Percentiles rank a stretch among this genome's conserved stretches.
These are phyloP conservation scores for Aspergillus sclerotioniger DNA, from an alignment of 495 filamentous ascomycete species.

Conservation along the genomic window DNA sequence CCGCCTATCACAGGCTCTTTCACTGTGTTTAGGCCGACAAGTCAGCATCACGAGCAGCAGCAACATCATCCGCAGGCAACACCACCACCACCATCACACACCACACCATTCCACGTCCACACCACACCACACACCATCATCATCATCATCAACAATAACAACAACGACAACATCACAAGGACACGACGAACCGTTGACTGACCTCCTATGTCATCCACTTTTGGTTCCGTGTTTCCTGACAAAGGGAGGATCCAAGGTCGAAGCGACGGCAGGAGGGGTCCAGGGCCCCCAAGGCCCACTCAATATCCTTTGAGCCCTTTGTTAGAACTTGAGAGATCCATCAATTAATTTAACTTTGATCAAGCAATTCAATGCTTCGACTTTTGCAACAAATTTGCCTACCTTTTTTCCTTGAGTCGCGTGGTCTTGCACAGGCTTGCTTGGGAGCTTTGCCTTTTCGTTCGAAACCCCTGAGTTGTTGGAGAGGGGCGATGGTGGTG, in stretches of 20 bases:
- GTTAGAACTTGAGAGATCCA: background rate
- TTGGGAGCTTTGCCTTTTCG: background rate
- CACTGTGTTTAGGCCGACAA: background rate
- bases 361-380: background rate
- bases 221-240: conserved; percentile 15
- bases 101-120: too few relatives aligned
- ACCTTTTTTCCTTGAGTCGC: background rate
- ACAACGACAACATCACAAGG: background rate
- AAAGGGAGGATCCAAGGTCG: conserved; percentile 16
- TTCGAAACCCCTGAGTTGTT: background rate
- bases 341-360: conserved; percentile 1
- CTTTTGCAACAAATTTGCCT: background rate
- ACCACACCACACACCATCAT: background rate
- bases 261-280: conserved; percentile 8
- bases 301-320: conserved; percentile 12
- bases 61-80: background rate
- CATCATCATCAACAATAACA: background rate
- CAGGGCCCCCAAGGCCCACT: conserved; percentile 16
- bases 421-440: background rate
- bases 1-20: background rate
- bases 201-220: conserved; percentile 20
- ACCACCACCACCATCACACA: too few relatives aligned
- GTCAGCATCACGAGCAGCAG: conserved; percentile 1
- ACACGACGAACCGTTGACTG: conserved; percentile 14
- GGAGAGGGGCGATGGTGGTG: background rate